Evolutionary conservation across 2,329 filamentous ascomycete genomes (phyloP), one percentile per base, ranked within the genome.

Genomic region (Penicillium glabrum): DNA sequence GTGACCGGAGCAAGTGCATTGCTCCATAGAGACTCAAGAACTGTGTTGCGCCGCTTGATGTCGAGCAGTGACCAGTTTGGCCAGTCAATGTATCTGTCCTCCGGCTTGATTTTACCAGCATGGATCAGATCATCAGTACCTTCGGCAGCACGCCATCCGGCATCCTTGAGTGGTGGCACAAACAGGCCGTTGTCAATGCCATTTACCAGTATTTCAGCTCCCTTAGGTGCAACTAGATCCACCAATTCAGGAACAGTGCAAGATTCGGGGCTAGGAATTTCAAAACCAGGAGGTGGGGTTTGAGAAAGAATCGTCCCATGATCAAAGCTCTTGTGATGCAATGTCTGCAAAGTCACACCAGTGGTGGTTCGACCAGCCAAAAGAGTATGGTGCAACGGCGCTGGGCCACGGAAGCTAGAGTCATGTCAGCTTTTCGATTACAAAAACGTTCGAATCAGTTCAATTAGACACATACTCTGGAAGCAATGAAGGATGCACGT

Each of bases 401-500:
- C 91, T 11, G 95, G 85, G 2, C 95, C 95, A 56, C 89, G 87
- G 57, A 96, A 86, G 70, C 89, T 91, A 56, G 4, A 48, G 44
- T 33, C 14, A 35, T 23, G 27, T 59, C 27, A 57, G 46, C 24
- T 43, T n/a, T 21, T 43, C 10, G 21, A 26, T 26, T 9, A 23
- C n/a, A 23, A 16, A 26, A 29, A 8, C 5, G 9, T 33, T 19
- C 33, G 23, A 39, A 21, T 5, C 3, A n/a, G 16, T 3, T 27
- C 16, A 24, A 27, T 5, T 8, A 8, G 43, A 35, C 7, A 69
- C 80, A 64, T 79, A 90, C 87, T 95, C 89, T 4, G 93, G 93
- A 14, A 99, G 83, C 27, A 97, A 77, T 0, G 93, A 98, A 1
- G 95, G 95, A 69, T 99, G 95, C 2, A 99, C 83, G 73, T 99